phyloP scores from a whole-genome alignment of 345 rosid genomes.

The Citrus hindsii region DNA sequence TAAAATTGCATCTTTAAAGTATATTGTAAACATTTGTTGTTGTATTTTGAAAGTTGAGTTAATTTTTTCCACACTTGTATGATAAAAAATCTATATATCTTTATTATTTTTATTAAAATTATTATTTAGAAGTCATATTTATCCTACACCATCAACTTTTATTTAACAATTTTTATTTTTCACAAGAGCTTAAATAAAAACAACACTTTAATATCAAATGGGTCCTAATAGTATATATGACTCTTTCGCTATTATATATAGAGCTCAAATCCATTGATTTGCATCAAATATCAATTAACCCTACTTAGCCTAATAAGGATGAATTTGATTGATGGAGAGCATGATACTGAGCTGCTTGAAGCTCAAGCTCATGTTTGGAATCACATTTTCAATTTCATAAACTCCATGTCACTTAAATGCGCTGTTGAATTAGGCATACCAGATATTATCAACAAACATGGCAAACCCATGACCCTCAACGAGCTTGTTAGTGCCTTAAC shows the following conservation, averaged over 20 bases:
- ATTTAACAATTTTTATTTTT: no score
- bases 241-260: neutral
- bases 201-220: no score
- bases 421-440: constrained; percentile 45
- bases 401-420: constrained; percentile 44
- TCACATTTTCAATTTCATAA: constrained; percentile 32
- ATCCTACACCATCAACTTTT: no score
- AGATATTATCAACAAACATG: constrained; percentile 41
- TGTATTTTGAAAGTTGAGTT: no score
- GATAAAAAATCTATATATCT: no score
- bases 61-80: no score
- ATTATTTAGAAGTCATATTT: no score
- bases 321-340: neutral
- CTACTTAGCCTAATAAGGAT: neutral
- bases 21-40: no score
- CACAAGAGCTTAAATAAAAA: no score
- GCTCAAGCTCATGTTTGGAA: constrained; percentile 41
- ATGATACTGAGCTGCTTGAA: constrained; percentile 15
- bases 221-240: neutral
- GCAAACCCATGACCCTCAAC: constrained; percentile 35
- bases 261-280: neutral
- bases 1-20: no score
- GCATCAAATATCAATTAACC: neutral
- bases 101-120: no score
- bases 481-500: constrained; percentile 20